These are phyloP conservation scores for Hepatocystis sp. DNA, from an alignment of 169 alveolate genomes.

Conservation along the genomic window DNA sequence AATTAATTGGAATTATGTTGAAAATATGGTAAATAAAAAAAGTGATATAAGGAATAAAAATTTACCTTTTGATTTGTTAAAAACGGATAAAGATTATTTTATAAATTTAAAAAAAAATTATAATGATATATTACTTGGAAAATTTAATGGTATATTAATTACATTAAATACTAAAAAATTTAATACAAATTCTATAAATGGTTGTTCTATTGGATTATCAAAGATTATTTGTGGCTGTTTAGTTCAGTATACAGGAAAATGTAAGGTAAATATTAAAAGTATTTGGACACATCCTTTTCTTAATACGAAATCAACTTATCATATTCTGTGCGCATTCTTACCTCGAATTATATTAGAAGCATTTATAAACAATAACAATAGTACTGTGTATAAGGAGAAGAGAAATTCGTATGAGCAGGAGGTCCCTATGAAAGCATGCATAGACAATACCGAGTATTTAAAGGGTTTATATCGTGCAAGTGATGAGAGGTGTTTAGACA, in stretches of 20 bases:
- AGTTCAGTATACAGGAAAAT: constrained; percentile 82
- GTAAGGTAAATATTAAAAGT: constrained; percentile 82
- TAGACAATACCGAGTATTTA: no score
- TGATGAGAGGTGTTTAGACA: neutral
- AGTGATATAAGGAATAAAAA: constrained; percentile 80
- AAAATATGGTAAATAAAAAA: constrained; percentile 24
- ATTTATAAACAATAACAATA: constrained; percentile 78
- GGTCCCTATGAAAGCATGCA: no score
- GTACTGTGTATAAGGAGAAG: constrained; percentile 50
- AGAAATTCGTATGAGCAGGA: no score
- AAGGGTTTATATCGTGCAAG: no score
- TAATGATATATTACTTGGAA: constrained; percentile 83
- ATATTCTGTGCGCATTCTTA: constrained; percentile 82
- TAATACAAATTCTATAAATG: constrained; percentile 25
- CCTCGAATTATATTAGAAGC: constrained; percentile 85
- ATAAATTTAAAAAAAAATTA: constrained; percentile 80
- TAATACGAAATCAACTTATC: constrained; percentile 82
- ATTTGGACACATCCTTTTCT: constrained; percentile 87
- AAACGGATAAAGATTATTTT: constrained; percentile 78
- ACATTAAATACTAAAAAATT: constrained; percentile 82
- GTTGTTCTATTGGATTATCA: constrained; percentile 36
- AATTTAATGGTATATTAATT: constrained; percentile 84
- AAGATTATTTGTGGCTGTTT: constrained; percentile 86
- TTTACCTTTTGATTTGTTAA: constrained; percentile 85
- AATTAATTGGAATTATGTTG: constrained; percentile 84